phyloP scores from a whole-genome alignment of 108 stramenopile species.

The Fistulifera pelliculosa region DNA sequence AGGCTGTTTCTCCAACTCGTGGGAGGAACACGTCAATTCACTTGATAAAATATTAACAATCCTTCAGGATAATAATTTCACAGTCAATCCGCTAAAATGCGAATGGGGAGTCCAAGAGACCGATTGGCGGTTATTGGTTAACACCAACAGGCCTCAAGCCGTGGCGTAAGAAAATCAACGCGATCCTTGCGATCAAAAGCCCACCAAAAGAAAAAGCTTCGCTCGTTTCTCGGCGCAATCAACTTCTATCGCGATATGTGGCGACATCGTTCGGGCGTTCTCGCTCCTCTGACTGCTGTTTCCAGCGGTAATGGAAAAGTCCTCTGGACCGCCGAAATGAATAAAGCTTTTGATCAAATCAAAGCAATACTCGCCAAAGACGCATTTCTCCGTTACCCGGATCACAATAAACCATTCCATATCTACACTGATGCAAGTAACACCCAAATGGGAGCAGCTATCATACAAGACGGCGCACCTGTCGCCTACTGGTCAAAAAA shows the following conservation, averaged over 20 bases:
- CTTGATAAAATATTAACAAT: constrained; percentile 9
- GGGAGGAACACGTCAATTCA: constrained; percentile 19
- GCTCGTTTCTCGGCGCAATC: constrained; percentile 31
- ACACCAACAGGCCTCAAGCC: constrained; percentile 37
- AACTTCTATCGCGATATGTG: constrained; percentile 43
- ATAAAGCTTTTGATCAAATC: constrained; percentile 36
- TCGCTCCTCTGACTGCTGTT: constrained; percentile 29
- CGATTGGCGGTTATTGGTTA: constrained; percentile 53
- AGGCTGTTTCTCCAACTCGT: constrained; percentile 20
- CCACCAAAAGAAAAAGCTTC: constrained; percentile 20
- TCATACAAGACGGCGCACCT: constrained; percentile 26
- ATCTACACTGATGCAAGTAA: constrained; percentile 40
- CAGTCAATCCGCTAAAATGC: constrained; percentile 35
- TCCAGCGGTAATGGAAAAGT: constrained; percentile 7
- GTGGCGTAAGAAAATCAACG: constrained; percentile 37
- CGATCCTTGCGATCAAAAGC: constrained; percentile 19
- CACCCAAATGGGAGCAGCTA: constrained; percentile 28
- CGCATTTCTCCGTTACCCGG: constrained; percentile 20
- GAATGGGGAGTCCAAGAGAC: constrained; percentile 45
- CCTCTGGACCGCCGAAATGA: constrained; percentile 4
- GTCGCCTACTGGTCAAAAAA: constrained; percentile 32
- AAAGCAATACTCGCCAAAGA: constrained; percentile 30
- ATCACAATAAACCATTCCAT: constrained; percentile 32
- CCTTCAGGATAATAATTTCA: constrained; percentile 6
- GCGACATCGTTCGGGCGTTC: constrained; percentile 29